A percentile compares a stretch with the other conserved stretches of the same genome.
phyloP scores from a whole-genome alignment of 1,284 basidiomycete genomes.

The Schizophyllum amplum region DNA sequence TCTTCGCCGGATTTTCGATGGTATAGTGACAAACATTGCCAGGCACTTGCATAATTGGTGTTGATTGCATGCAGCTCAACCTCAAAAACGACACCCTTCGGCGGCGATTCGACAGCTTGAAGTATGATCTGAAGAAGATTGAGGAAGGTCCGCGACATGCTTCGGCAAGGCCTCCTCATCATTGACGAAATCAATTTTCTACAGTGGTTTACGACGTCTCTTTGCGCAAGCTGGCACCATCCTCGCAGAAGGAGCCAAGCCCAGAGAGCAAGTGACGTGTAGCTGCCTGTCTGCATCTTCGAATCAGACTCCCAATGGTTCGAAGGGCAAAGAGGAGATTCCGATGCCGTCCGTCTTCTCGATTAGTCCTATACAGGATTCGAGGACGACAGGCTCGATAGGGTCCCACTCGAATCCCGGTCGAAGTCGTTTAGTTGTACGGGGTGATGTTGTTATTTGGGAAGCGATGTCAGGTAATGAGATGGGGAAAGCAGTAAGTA shows the following conservation, averaged over 20 bases:
- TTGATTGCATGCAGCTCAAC: slow-evolving; percentile 53
- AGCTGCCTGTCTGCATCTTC: too few relatives aligned
- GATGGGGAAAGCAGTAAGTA: too few relatives aligned
- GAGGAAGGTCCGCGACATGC: slow-evolving; percentile 63
- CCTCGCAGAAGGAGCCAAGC: background rate
- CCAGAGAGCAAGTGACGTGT: background rate
- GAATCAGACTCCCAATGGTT: too few relatives aligned
- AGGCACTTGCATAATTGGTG: slow-evolving; percentile 5
- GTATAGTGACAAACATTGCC: slow-evolving; percentile 25
- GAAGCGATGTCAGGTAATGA: too few relatives aligned
- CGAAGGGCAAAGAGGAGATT: too few relatives aligned
- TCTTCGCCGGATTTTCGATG: slow-evolving; percentile 80
- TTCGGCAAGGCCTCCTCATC: slow-evolving; percentile 6
- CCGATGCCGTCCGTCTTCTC: too few relatives aligned
- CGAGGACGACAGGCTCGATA: too few relatives aligned
- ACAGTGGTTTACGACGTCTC: slow-evolving; percentile 82
- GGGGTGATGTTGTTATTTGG: too few relatives aligned
- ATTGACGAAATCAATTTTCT: background rate
- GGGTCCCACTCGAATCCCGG: too few relatives aligned
- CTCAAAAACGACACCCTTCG: slow-evolving; percentile 80
- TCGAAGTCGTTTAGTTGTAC: too few relatives aligned
- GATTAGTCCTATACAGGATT: too few relatives aligned
- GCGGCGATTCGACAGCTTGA: slow-evolving; percentile 73
- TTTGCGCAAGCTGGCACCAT: slow-evolving; percentile 48
- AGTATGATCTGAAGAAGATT: slow-evolving; percentile 86